Evolutionary conservation across 2,329 filamentous ascomycete species (phyloP), one percentile per base, ranked within the genome.

Genomic region (Beauveria brongniartii): DNA sequence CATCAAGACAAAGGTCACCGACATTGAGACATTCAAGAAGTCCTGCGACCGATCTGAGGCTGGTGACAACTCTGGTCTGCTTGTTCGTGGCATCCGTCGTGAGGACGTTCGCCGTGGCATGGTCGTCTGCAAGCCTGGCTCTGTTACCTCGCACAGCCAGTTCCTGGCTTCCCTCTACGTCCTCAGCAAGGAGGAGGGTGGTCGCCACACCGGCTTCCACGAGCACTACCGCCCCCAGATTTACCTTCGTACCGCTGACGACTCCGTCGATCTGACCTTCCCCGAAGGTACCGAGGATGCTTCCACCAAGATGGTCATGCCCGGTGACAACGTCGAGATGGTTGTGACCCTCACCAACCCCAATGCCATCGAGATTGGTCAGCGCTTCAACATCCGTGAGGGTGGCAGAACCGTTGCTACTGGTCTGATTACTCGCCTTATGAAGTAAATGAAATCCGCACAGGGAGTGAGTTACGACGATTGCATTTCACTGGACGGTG

Each of bases 1-100:
- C 67, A 90, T 97, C 82, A 97, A 95, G 87, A 97, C 94, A 77
- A 97, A 97, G 84, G 93, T 99, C 67, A 99, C 94, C 72, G 95
- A 99, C 73, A 97, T 99, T 69, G 94, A 99, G 83, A 99, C 93
- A 67, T 99, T 99, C 85, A 97, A 97, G 85, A 99, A 99, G 86
- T 95, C 92, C 55, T 97, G 94, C 78, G 92, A 97, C 62, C 91
- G 96, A 79, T 96, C 93, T 63, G 86, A 90, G 70, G 94, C 94
- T 64, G 94, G 94, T 76, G 94, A 99, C 79, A 99, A 97, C 87
- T 97, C 94, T 28, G 94, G 94, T 73, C 89, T 99, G 43, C 86
- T 99, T 59, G 88, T 99, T 76, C 91, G 94, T 79, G 93, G 94
- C 82, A 79, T 99, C 73, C 92, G 92, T 79, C 92, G 94, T 72